These are phyloP conservation scores for Yueomyces sp. DNA, from an alignment of 1,139 yeast genomes.

Conservation along the genomic window DNA sequence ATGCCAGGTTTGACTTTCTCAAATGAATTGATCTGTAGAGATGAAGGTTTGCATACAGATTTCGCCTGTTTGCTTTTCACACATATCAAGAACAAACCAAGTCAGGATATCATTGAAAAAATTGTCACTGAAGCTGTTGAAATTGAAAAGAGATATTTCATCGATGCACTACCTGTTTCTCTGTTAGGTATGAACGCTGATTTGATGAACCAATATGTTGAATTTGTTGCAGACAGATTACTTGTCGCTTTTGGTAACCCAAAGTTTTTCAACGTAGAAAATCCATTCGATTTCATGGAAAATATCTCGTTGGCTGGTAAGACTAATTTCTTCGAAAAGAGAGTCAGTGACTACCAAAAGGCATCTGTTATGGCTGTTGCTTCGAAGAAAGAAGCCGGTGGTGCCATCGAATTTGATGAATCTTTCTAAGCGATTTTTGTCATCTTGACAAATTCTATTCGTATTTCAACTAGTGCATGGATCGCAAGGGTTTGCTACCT, in stretches of 20 bases:
- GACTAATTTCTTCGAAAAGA: conserved; percentile 97
- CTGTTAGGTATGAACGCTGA: conserved; percentile 88
- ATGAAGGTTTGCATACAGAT: conserved; percentile 97
- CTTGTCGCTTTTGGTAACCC: conserved; percentile 81
- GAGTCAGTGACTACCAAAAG: conserved; percentile 93
- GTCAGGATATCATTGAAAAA: conserved; percentile 60
- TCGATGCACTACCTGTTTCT: conserved; percentile 88
- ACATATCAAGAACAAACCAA: conserved; percentile 84
- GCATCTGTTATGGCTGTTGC: conserved; percentile 90
- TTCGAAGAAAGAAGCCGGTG: conserved; percentile 27
- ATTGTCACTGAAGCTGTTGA: conserved; percentile 91
- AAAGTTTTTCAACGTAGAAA: conserved; percentile 74
- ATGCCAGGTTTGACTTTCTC: conserved; percentile 99
- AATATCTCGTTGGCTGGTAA: conserved; percentile 96
- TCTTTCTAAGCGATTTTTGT: conserved; percentile 27
- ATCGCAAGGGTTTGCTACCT: too few relatives aligned
- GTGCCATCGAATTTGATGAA: conserved; percentile 39
- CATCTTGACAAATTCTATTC: background rate
- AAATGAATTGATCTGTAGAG: conserved; percentile 93
- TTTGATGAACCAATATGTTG: conserved; percentile 96
- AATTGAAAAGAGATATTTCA: conserved; percentile 89
- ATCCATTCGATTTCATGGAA: conserved; percentile 98
- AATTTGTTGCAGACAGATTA: conserved; percentile 93
- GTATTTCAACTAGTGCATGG: conserved; percentile 1
- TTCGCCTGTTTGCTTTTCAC: conserved; percentile 93